phyloP scores from a whole-genome alignment of 179 eudicot species.

The Camellia oleifera region DNA sequence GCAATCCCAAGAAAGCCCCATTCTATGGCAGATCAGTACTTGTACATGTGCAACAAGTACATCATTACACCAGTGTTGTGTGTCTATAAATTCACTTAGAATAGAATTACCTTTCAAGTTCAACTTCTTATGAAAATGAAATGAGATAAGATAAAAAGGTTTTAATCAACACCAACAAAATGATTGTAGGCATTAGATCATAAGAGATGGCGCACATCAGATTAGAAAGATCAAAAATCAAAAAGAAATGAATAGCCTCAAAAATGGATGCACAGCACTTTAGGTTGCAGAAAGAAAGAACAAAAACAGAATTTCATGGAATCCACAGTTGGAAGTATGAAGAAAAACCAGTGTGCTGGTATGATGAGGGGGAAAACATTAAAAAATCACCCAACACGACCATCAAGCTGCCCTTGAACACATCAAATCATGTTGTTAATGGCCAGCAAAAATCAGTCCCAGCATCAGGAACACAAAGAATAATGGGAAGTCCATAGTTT shows the following conservation, averaged over 20 bases:
- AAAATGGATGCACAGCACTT: not conserved
- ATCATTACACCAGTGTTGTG: not conserved
- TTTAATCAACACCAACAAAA: not conserved
- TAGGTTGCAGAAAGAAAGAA: not conserved
- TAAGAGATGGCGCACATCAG: not conserved
- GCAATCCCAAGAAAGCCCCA: not conserved
- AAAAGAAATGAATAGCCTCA: not conserved
- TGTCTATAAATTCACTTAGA: not conserved
- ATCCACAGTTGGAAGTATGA: not conserved
- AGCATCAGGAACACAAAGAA: not conserved
- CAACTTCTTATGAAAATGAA: not conserved
- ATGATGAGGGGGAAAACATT: not conserved
- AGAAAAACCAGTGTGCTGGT: not conserved
- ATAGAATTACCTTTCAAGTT: not conserved
- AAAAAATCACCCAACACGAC: not conserved
- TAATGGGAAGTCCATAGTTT: not conserved
- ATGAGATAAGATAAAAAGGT: not conserved
- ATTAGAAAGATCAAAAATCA: not conserved
- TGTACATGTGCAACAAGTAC: not conserved
- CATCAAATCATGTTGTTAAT: not conserved
- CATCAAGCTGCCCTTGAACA: slow-evolving; percentile 2
- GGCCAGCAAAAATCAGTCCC: not conserved
- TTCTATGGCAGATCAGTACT: not conserved
- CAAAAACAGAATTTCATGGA: not conserved
- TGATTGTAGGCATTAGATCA: not conserved